phyloP scores from a whole-genome alignment of 208 protist species.

The Strigomonas galati region DNA sequence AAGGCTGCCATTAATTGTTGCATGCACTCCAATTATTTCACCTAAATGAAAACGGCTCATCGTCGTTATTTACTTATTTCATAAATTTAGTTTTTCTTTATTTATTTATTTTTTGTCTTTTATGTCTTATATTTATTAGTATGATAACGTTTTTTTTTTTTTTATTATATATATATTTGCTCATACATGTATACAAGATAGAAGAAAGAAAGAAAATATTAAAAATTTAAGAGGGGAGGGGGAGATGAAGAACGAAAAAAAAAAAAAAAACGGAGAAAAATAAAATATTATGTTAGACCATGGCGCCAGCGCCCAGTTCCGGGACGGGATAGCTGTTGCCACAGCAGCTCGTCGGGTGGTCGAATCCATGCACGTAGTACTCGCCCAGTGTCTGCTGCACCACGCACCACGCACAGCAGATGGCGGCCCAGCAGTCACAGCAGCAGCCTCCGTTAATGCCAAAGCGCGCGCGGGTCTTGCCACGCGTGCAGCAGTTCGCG shows the following conservation, averaged over 20 bases:
- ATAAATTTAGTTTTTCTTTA: slow-evolving; percentile 4
- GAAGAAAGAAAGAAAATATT: not conserved
- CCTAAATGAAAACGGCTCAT: not conserved
- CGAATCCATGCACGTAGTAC: not conserved
- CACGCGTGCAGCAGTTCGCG: not conserved
- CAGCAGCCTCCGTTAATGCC: slow-evolving; percentile 3
- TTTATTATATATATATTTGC: slow-evolving; percentile 3
- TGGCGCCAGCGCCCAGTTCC: not conserved
- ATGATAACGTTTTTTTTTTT: not conserved
- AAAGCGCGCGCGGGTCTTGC: slow-evolving; percentile 7
- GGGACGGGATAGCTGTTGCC: not conserved
- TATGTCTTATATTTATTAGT: not conserved
- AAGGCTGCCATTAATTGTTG: not conserved
- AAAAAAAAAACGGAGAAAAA: not conserved
- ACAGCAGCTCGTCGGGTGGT: not conserved
- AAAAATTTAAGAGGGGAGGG: slow-evolving; percentile 3
- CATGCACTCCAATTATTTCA: too few relatives aligned
- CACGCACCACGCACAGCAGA: slow-evolving; percentile 3
- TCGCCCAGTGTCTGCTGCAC: slow-evolving; percentile 6
- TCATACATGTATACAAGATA: not conserved
- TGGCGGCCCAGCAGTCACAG: not conserved
- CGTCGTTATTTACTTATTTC: not conserved
- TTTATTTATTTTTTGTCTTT: not conserved
- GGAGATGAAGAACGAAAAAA: not conserved
- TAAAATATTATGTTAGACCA: not conserved